Percentiles rank a stretch among this genome's conserved stretches.
Evolutionary conservation across 768 basidiomycete species (phyloP).

Genomic region (Phylloporus arenicola): DNA sequence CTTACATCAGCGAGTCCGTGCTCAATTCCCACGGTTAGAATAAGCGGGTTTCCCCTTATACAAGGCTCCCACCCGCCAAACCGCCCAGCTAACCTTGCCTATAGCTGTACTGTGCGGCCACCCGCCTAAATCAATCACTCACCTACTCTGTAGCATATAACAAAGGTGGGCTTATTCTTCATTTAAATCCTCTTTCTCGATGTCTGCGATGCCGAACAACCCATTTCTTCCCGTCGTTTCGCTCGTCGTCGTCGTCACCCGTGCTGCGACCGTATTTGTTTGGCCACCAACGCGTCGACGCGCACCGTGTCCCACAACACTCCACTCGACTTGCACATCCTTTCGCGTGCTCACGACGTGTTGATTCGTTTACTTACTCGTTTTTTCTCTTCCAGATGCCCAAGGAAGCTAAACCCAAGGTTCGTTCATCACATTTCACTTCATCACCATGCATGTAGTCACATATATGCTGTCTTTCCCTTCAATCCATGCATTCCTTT

Average conservation of each 20-base stretch:
- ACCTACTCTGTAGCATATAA: constrained; percentile 24
- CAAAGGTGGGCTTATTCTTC: constrained; percentile 25
- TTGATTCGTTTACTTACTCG: constrained; percentile 33
- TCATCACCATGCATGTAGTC: constrained; percentile 2
- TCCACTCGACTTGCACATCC: constrained; percentile 27
- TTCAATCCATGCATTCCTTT: constrained; percentile 3
- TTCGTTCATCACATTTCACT: constrained; percentile 30
- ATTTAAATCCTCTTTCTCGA: constrained; percentile 25
- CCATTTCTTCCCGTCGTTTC: constrained; percentile 6
- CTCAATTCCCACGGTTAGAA: constrained; percentile 32
- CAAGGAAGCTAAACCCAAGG: constrained; percentile 71
- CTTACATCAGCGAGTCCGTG: constrained; percentile 34
- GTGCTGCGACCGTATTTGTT: constrained; percentile 30
- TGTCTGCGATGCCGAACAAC: constrained; percentile 13
- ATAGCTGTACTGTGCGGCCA: constrained; percentile 33
- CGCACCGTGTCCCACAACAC: constrained; percentile 25
- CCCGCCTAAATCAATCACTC: constrained; percentile 31
- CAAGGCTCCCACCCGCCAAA: constrained; percentile 36
- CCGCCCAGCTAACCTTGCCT: constrained; percentile 35
- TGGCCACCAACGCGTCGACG: constrained; percentile 36
- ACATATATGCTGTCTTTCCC: constrained; percentile 16
- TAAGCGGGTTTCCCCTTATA: constrained; percentile 29
- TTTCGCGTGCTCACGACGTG: constrained; percentile 35
- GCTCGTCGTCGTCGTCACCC: constrained; percentile 24
- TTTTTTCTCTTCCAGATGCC: constrained; percentile 56